Evolutionary conservation across 208 protist species (phyloP), one percentile per base, ranked within the genome.

Genomic region (Naegleria lovaniensis): DNA sequence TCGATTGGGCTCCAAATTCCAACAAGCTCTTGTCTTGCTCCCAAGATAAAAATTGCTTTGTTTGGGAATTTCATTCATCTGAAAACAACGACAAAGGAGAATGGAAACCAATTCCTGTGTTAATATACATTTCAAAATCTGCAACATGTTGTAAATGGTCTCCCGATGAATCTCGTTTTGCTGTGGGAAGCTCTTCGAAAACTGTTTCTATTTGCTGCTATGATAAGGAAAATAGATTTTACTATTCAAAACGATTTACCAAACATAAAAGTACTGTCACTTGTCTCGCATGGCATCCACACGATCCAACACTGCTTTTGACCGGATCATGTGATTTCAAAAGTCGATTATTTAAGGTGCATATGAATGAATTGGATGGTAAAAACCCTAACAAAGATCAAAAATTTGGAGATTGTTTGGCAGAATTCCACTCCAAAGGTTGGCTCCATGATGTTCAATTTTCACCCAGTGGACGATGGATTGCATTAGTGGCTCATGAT

Each of bases 11-110:
- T 58, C 92, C 91, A 76, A 93, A 93, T 40, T 95, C 92, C 13
- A 96, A 98, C 92, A 40, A 91, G n/a, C 96, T 98, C 85, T 92
- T 98, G 16, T 96, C 95, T 43, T 97, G 96, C 89, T 94, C 94
- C 36, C 96, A 98, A 91, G 97, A 98, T 91, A 90, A 97, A 51
- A 98, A 98, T 92, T 97, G 97, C 76, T 98, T 98, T 91, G 97
- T 98, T 48, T 98, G 97, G 97, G 92, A 91, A 41, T 92, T 93
- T n/a, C n/a, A n/a, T n/a, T n/a, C n/a, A n/a, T n/a, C n/a, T n/a
- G n/a, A n/a, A n/a, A n/a, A n/a, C n/a, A n/a, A n/a, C 3, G 55
- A 93, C 16, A 92, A 91, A 40, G 89, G 67, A 0, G 90, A 43
- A 29, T 98, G 97, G 97, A 95, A 94, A 48, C 96, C 95, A 83